phyloP scores from a whole-genome alignment of 2,329 filamentous ascomycete genomes.

The Fonsecaea monophora region DNA sequence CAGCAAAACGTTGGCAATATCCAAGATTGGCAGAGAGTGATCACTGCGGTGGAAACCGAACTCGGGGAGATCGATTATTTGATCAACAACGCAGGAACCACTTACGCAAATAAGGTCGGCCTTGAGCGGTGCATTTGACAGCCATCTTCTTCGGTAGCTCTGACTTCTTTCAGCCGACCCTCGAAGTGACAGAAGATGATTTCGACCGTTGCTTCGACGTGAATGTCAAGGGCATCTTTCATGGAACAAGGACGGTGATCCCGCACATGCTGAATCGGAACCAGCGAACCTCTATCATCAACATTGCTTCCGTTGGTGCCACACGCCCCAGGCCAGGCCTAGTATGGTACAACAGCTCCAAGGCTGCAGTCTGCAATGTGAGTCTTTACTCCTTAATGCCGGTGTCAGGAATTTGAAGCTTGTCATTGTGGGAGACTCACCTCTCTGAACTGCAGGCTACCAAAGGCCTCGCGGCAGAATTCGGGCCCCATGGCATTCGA shows the following conservation, averaged over 20 bases:
- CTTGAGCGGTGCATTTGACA: no score
- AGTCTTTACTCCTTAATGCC: no score
- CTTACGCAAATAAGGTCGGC: slow-evolving; percentile 51
- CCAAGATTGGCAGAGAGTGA: slow-evolving; percentile 9
- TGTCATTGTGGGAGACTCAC: no score
- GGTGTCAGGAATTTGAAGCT: no score
- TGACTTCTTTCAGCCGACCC: no score
- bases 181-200: slow-evolving; percentile 48
- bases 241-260: slow-evolving; percentile 45
- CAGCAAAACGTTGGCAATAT: slow-evolving; percentile 21
- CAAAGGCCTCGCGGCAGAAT: slow-evolving; percentile 73
- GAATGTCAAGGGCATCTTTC: slow-evolving; percentile 51
- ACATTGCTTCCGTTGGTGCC: slow-evolving; percentile 21
- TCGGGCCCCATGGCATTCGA: slow-evolving; percentile 72
- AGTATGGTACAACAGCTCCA: slow-evolving; percentile 62
- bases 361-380: slow-evolving; percentile 69
- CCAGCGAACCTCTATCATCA: slow-evolving; percentile 48
- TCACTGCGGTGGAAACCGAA: slow-evolving; percentile 1
- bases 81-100: slow-evolving; percentile 43
- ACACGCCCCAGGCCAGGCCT: slow-evolving; percentile 23
- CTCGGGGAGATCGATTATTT: slow-evolving; percentile 21
- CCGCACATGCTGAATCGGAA: slow-evolving; percentile 46
- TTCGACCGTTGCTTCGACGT: slow-evolving; percentile 53
- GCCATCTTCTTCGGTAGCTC: no score
- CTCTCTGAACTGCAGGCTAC: no score